Evolutionary conservation across 2,329 filamentous ascomycete species (phyloP).

Genomic region (Microcyclospora pomicola): DNA sequence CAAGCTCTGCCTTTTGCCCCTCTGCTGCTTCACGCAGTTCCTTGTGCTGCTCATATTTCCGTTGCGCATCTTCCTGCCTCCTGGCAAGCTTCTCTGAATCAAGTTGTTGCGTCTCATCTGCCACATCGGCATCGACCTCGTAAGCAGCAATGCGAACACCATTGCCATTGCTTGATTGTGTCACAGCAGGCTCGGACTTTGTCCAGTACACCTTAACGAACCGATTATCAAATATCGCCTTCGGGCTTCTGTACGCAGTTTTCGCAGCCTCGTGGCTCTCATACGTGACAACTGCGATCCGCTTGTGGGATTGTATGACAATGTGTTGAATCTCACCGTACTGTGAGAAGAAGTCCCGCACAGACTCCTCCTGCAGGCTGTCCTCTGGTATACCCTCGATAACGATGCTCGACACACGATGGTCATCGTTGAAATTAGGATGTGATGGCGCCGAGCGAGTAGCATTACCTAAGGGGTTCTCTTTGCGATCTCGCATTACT

Average conservation of each 20-base stretch:
- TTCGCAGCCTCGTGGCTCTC: constrained; percentile 52
- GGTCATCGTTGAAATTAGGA: constrained; percentile 49
- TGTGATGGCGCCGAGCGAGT: constrained; percentile 48
- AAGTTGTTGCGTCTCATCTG: constrained; percentile 29
- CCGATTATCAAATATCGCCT: constrained; percentile 70
- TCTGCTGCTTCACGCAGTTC: constrained; percentile 50
- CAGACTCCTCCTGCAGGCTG: constrained; percentile 48
- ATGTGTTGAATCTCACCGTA: constrained; percentile 56
- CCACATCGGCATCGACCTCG: constrained; percentile 5
- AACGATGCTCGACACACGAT: constrained; percentile 53
- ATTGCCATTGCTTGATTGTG: constrained; percentile 6
- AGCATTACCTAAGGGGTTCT: constrained; percentile 18
- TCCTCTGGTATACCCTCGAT: constrained; percentile 67
- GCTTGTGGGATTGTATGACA: constrained; percentile 51
- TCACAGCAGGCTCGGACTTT: constrained; percentile 30
- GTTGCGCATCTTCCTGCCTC: constrained; percentile 60
- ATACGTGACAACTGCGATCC: constrained; percentile 56
- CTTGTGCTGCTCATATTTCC: constrained; percentile 50
- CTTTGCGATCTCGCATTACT: constrained; percentile 14
- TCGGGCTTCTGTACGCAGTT: constrained; percentile 60
- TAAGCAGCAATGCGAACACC: constrained; percentile 3
- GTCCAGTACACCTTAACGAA: constrained; percentile 79
- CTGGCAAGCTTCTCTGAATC: constrained; percentile 56
- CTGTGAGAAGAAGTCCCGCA: constrained; percentile 56
- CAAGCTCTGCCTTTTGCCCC: constrained; percentile 47